phyloP scores from a whole-genome alignment of 192 early-diverging fungal genomes.

The Coemansia pectinata region DNA sequence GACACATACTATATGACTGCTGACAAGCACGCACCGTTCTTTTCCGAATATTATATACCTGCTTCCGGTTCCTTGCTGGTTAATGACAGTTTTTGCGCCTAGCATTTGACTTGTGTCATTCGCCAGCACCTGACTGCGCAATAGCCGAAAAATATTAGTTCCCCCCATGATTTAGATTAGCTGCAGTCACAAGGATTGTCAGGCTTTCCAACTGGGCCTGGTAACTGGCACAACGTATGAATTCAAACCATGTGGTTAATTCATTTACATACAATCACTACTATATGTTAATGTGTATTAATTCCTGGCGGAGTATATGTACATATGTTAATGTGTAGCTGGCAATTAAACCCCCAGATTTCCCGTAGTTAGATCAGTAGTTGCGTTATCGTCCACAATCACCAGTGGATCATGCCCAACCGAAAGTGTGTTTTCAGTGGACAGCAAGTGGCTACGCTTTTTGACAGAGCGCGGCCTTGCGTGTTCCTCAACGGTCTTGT shows the following conservation, averaged over 20 bases:
- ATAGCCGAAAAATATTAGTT: background rate
- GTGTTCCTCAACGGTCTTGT: conserved; percentile 15
- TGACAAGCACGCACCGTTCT: background rate
- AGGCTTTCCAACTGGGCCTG: background rate
- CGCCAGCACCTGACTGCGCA: background rate
- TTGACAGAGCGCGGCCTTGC: conserved; percentile 7
- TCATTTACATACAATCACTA: background rate
- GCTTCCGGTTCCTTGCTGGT: background rate
- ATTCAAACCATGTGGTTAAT: background rate
- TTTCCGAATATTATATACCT: background rate
- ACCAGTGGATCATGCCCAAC: background rate
- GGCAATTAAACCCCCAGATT: conserved; percentile 24
- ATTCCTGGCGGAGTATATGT: background rate
- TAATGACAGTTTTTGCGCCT: background rate
- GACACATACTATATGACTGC: background rate
- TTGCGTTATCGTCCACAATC: background rate
- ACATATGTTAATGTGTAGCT: background rate
- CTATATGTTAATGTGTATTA: background rate
- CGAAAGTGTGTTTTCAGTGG: background rate
- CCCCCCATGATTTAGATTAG: background rate
- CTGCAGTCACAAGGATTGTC: background rate
- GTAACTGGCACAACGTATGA: background rate
- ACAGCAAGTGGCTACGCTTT: background rate
- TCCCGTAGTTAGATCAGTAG: conserved; percentile 29
- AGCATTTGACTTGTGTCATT: conserved; percentile 9